A percentile compares a stretch with the other conserved stretches of the same genome.
These are phyloP conservation scores for Salix arbutifolia DNA, from an alignment of 345 rosid species.

Conservation along the genomic window DNA sequence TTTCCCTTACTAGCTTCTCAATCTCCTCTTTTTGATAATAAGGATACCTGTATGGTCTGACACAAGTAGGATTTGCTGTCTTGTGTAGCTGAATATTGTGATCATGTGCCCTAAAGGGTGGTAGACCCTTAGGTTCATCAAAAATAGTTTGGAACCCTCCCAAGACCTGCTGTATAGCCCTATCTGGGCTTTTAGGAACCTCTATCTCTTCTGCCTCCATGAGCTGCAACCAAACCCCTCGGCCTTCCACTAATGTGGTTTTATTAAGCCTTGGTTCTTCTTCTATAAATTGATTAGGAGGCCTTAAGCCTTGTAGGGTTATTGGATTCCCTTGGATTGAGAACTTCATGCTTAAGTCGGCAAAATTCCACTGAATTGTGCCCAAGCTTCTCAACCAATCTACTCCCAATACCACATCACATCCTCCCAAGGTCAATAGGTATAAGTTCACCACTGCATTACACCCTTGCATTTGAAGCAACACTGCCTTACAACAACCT, in stretches of 20 bases:
- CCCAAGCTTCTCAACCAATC: too few relatives aligned
- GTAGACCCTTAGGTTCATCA: not conserved
- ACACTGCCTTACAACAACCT: too few relatives aligned
- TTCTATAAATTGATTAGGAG: too few relatives aligned
- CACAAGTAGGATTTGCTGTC: not conserved
- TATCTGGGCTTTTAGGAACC: not conserved
- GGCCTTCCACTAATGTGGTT: not conserved
- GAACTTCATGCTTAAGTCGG: too few relatives aligned
- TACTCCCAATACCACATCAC: too few relatives aligned
- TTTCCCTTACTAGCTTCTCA: not conserved
- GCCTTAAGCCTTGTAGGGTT: too few relatives aligned
- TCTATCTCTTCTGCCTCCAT: not conserved
- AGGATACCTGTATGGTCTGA: not conserved
- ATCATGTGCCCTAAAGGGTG: not conserved
- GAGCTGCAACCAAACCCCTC: not conserved
- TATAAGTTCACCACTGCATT: too few relatives aligned
- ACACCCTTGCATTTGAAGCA: too few relatives aligned
- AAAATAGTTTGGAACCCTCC: not conserved
- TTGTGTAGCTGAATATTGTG: not conserved
- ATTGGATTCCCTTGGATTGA: too few relatives aligned
- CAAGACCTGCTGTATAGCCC: not conserved
- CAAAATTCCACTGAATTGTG: too few relatives aligned
- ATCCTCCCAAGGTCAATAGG: too few relatives aligned
- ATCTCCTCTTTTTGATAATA: not conserved
- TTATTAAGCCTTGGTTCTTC: not conserved